Percentiles rank a stretch among this genome's conserved stretches.
Conservation (phyloP, 768 basidiomycete genomes). For the Lactarius pseudohatsudake region DNA sequence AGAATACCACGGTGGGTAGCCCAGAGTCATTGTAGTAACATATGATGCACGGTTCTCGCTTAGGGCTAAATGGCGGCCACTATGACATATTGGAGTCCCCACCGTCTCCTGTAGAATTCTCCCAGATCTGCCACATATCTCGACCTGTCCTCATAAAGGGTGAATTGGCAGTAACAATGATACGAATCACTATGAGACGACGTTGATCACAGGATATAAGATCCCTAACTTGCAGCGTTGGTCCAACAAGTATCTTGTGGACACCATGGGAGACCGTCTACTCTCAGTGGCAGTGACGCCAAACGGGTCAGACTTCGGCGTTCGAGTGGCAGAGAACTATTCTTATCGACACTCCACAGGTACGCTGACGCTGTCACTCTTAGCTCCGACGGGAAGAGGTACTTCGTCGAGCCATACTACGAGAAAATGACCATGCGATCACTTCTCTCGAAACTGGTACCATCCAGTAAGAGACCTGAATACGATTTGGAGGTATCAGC, state of each 20-base stretch:
- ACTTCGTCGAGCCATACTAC: slow-evolving; percentile 74
- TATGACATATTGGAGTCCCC: slow-evolving; percentile 51
- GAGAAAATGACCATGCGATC: slow-evolving; percentile 65
- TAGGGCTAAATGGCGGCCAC: slow-evolving; percentile 60
- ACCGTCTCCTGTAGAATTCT: slow-evolving; percentile 69
- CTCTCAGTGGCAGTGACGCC: slow-evolving; percentile 83
- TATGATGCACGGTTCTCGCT: neutral
- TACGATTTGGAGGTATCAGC: neutral
- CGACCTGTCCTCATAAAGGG: slow-evolving; percentile 77
- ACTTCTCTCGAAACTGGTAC: slow-evolving; percentile 46
- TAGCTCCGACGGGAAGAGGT: slow-evolving; percentile 52
- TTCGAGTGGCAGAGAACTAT: slow-evolving; percentile 3
- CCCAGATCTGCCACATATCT: slow-evolving; percentile 62
- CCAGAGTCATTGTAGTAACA: neutral
- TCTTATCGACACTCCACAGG: slow-evolving; percentile 40
- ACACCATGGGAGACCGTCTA: slow-evolving; percentile 49
- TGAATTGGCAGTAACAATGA: slow-evolving; percentile 27
- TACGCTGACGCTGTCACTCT: slow-evolving; percentile 72
- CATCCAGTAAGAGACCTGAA: neutral
- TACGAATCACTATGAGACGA: slow-evolving; percentile 4
- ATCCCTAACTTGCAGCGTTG: slow-evolving; percentile 55
- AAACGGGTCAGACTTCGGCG: slow-evolving; percentile 57
- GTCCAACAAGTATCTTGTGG: slow-evolving; percentile 61
- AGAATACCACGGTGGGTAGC: slow-evolving; percentile 39
- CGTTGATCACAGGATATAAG: slow-evolving; percentile 43